Evolutionary conservation across 2,329 filamentous ascomycete genomes (phyloP).

Genomic region (Ophiosphaerella herpotricha): DNA sequence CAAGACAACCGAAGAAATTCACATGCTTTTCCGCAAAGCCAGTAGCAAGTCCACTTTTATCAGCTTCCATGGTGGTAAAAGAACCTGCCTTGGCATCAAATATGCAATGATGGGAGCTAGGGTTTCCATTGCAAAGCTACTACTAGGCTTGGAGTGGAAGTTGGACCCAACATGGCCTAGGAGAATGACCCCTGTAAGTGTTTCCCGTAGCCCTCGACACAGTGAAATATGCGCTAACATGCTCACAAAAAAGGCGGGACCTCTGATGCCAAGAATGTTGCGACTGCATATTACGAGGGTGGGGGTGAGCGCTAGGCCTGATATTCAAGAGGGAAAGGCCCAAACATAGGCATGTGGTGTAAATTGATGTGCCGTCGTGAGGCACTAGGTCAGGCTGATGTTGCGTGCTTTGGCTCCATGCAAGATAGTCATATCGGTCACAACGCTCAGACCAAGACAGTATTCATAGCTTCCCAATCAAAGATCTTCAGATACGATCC

Average conservation of each 20-base stretch:
- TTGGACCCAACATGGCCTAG: conserved; percentile 40
- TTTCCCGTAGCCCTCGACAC: not conserved
- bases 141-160: conserved; percentile 34
- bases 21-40: conserved; percentile 35
- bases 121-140: conserved; percentile 33
- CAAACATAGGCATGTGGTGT: no score
- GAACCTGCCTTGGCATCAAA: conserved; percentile 46
- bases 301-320: not conserved
- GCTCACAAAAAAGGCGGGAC: conserved; percentile 2
- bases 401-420: no score
- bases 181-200: conserved; percentile 44
- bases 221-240: not conserved
- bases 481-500: no score
- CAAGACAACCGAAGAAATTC: conserved; percentile 29
- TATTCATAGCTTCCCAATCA: no score
- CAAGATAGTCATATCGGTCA: no score
- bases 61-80: conserved; percentile 44
- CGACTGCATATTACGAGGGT: conserved; percentile 4
- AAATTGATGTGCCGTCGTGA: no score
- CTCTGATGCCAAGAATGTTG: conserved; percentile 6
- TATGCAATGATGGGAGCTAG: conserved; percentile 44
- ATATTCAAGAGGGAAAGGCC: not conserved
- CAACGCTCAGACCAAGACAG: no score
- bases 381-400: no score
- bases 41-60: conserved; percentile 44